Percentiles rank a stretch among this genome's conserved stretches.
Conservation (phyloP, 345 rosid species). For the Physaria fendleri region DNA sequence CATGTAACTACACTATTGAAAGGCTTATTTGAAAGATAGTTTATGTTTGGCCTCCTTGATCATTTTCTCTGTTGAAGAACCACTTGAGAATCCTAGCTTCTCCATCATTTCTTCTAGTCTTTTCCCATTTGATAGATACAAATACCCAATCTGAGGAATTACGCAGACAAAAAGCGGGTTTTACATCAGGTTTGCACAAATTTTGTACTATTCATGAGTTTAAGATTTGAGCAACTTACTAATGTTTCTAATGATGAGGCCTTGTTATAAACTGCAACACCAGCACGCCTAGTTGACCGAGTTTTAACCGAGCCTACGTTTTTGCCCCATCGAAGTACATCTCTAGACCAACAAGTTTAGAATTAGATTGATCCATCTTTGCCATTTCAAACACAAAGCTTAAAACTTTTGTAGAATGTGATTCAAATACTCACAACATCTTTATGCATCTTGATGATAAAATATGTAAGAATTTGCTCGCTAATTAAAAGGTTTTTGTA, state of each 20-base stretch:
- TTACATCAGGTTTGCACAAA: too few species aligned
- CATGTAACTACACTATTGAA: too few species aligned
- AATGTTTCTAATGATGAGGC: conserved; percentile 71
- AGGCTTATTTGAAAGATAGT: too few species aligned
- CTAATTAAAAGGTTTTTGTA: not conserved
- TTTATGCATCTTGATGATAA: too few species aligned
- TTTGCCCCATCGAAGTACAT: conserved; percentile 58
- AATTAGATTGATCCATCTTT: not conserved
- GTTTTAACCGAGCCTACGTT: conserved; percentile 55
- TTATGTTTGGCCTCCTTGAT: conserved; percentile 37
- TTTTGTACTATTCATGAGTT: too few species aligned
- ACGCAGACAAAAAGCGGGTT: too few species aligned
- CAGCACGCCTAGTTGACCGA: conserved; percentile 57
- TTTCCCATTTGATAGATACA: conserved; percentile 59
- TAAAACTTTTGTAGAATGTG: too few species aligned
- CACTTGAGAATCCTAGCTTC: conserved; percentile 66
- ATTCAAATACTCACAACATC: not conserved
- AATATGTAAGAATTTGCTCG: not conserved
- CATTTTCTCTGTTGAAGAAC: conserved; percentile 38
- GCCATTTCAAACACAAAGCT: too few species aligned
- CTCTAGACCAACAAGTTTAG: conserved; percentile 25
- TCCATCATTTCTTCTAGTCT: conserved; percentile 74
- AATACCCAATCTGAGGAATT: too few species aligned
- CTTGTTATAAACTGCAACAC: conserved; percentile 58
- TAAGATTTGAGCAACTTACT: conserved; percentile 26